Evolutionary conservation across 2,329 filamentous ascomycete species (phyloP).

Genomic region (Thelonectria discophora): DNA sequence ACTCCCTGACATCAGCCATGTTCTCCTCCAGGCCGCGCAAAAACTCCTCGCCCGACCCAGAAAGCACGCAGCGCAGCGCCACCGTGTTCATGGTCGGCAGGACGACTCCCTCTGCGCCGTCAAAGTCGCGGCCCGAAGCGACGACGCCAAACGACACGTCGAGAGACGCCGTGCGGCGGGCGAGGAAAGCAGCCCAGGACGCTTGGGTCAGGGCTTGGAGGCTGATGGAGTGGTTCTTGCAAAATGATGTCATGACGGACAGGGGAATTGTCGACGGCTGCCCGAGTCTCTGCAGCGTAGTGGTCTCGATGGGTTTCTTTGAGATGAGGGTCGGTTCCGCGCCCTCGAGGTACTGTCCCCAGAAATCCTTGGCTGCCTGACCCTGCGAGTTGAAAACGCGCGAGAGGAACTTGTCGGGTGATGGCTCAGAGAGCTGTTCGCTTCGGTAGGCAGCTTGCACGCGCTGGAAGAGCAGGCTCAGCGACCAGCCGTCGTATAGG

Average conservation of each 20-base stretch:
- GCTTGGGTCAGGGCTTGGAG: constrained; percentile 80
- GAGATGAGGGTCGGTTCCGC: constrained; percentile 49
- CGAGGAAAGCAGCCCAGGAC: constrained; percentile 77
- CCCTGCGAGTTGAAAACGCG: constrained; percentile 33
- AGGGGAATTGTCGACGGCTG: constrained; percentile 10
- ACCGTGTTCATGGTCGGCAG: constrained; percentile 97
- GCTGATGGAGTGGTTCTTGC: constrained; percentile 72
- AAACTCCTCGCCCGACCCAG: constrained; percentile 72
- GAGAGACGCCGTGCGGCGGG: constrained; percentile 67
- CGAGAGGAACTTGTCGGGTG: constrained; percentile 62
- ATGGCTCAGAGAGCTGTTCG: constrained; percentile 51
- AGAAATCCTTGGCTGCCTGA: constrained; percentile 63
- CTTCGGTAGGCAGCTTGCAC: constrained; percentile 71
- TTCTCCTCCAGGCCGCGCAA: constrained; percentile 78
- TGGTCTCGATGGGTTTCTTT: neutral
- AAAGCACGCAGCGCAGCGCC: constrained; percentile 74
- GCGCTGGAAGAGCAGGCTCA: constrained; percentile 77
- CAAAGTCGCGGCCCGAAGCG: constrained; percentile 82
- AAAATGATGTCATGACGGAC: constrained; percentile 60
- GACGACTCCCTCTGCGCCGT: constrained; percentile 71
- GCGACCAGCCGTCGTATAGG: constrained; percentile 88
- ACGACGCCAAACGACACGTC: constrained; percentile 87
- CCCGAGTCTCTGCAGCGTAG: constrained; percentile 30
- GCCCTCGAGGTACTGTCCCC: constrained; percentile 72
- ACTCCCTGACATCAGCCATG: constrained; percentile 70